Evolutionary conservation across 208 protist genomes (phyloP).

Genomic region (Leishmania braziliensis): DNA sequence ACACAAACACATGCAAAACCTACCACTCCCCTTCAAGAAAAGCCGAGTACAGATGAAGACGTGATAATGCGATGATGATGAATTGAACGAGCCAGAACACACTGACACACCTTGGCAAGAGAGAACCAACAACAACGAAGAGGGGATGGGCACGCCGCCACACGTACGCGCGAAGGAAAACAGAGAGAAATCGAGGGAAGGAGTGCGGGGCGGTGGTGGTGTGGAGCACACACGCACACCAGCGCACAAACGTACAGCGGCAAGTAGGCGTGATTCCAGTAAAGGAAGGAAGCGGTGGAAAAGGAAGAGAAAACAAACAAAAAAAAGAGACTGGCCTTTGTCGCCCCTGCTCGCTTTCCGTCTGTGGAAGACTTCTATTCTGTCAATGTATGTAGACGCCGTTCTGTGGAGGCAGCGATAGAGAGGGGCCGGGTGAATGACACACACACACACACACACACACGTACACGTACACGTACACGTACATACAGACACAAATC

Average conservation of each 20-base stretch:
- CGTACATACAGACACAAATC: not conserved
- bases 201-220: no score
- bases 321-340: not conserved
- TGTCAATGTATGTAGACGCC: no score
- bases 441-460: not conserved
- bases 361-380: no score
- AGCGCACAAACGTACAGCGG: no score
- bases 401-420: no score
- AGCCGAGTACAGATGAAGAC: constrained; percentile 26
- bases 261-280: not conserved
- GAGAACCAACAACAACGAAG: no score
- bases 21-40: not conserved
- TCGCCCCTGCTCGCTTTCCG: not conserved
- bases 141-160: no score
- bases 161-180: no score
- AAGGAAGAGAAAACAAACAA: not conserved
- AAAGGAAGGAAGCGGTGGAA: not conserved
- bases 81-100: not conserved
- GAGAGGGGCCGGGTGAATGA: not conserved
- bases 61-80: constrained; percentile 17
- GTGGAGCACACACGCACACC: no score
- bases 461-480: constrained; percentile 1
- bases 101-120: not conserved
- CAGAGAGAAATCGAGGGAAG: no score
- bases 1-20: not conserved